Conservation (phyloP, 192 early-diverging fungal species). For the Gonapodya sp. region DNA sequence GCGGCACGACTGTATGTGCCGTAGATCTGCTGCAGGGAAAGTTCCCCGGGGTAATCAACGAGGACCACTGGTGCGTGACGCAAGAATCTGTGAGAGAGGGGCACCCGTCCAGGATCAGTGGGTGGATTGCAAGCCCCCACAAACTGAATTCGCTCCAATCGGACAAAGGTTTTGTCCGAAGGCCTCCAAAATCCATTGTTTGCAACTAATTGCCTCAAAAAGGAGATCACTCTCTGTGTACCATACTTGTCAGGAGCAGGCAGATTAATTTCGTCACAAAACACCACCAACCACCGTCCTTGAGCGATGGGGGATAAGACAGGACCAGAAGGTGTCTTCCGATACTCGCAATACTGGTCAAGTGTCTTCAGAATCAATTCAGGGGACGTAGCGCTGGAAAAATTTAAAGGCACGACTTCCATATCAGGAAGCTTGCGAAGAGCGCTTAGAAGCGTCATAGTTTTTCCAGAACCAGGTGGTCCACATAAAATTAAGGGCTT, state of each 20-base stretch:
- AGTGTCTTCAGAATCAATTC: constrained; percentile 91
- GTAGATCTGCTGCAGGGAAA: constrained; percentile 92
- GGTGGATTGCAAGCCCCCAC: constrained; percentile 99
- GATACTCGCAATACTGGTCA: constrained; percentile 97
- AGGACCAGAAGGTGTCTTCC: constrained; percentile 85
- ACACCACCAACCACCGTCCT: constrained; percentile 93
- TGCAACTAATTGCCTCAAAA: constrained; percentile 89
- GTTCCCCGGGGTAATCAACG: constrained; percentile 95
- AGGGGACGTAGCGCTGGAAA: constrained; percentile 94
- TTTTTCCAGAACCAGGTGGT: constrained; percentile 98
- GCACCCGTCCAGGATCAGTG: constrained; percentile 96
- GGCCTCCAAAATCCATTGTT: constrained; percentile 95
- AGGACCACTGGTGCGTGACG: constrained; percentile 92
- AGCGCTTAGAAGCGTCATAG: constrained; percentile 96
- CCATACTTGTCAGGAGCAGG: constrained; percentile 94
- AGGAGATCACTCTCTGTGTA: constrained; percentile 95
- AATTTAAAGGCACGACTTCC: constrained; percentile 97
- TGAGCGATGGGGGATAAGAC: constrained; percentile 71
- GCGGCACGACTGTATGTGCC: constrained; percentile 82
- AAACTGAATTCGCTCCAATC: constrained; percentile 94
- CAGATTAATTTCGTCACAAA: constrained; percentile 99
- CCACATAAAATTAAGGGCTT: constrained; percentile 94
- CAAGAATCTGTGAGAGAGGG: constrained; percentile 89
- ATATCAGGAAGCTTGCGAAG: constrained; percentile 87
- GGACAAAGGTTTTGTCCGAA: constrained; percentile 86